Base-by-base conservation (phyloP, 345 rosid species). In the Citropsis articulata region DNA sequence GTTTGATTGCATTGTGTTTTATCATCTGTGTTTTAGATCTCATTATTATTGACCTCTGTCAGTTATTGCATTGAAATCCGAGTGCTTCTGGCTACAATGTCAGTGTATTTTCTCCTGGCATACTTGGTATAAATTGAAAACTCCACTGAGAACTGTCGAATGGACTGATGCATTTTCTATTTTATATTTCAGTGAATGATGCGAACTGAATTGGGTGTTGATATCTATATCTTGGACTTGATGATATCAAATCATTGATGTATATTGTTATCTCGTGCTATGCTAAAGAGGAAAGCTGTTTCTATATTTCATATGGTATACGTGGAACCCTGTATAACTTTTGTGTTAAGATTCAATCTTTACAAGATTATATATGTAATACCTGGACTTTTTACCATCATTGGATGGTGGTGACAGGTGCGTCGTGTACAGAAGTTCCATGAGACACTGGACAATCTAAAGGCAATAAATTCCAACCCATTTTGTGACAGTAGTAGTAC, bases 371-470 rank as follows among this genome's bases (percentile, higher is more conserved):
- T 50, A 66, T 35, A 28, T 53, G 24, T 33, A 30, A 30, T 53
- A 66, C 30, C 33, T 19, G 9, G 14, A 22, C 33, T 64, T 75
- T 75, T 31, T n/a, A 19, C 22, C 10, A 10, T 40, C 13, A 6
- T 12, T 65, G 3, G 48, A 18, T 72, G 33, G 14, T 72, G 77
- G 24, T 55, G 48, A 80, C 83, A 95, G 98, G 99, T 95, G 27
- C 83, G 80, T 6, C 90, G 99, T 14, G 79, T 92, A 45, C 99
- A 95, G 79, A 88, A 85, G 64, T 84, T 89, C 77, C 97, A 91
- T 27, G 96, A 93, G 68, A 30, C 72, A 22, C 83, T 95, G 81
- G 99, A 92, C 87, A 78, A 79, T 62, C 80, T 93, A 62, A 95
- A 95, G 79, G 88, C 88, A 30, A 89, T 77, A 79, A 93, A 89